Evolutionary conservation across 495 filamentous ascomycete species (phyloP).

Genomic region (Terfezia boudieri): DNA sequence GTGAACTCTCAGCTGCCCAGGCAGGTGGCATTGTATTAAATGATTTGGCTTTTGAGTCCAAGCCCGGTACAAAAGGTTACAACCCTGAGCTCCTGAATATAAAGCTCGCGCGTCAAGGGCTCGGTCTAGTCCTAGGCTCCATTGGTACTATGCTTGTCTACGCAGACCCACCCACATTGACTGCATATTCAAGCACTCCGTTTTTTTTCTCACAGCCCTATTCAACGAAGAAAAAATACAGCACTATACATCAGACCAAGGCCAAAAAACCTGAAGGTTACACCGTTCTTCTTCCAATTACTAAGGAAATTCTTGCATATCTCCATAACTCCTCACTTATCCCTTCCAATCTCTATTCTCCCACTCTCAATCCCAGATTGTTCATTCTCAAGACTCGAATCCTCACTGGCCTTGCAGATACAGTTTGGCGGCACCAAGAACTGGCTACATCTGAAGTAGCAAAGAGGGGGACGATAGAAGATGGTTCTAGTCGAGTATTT

Average conservation of each 20-base stretch:
- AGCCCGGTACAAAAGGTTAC: neutral
- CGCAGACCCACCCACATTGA: neutral
- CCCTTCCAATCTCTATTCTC: constrained; percentile 5
- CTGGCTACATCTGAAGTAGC: constrained; percentile 3
- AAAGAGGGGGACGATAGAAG: neutral
- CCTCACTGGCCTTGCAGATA: constrained; percentile 8
- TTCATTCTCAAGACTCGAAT: constrained; percentile 7
- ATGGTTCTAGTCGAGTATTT: neutral
- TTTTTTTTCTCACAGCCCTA: neutral
- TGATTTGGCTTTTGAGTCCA: neutral
- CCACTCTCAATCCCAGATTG: constrained; percentile 6
- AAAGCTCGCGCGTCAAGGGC: neutral
- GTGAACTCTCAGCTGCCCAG: neutral
- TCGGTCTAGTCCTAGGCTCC: neutral
- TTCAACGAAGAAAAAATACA: neutral
- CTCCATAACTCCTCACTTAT: constrained; percentile 9
- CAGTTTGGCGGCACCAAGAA: constrained; percentile 9
- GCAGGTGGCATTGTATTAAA: neutral
- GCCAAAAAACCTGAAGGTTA: constrained; percentile 1
- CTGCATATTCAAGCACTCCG: neutral
- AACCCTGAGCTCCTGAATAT: neutral
- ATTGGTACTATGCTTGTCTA: neutral
- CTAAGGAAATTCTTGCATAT: constrained; percentile 11
- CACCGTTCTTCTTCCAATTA: constrained; percentile 9
- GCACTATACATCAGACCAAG: neutral